phyloP scores from a whole-genome alignment of 2,329 filamentous ascomycete genomes.

The Pseudogymnoascus verrucosus region DNA sequence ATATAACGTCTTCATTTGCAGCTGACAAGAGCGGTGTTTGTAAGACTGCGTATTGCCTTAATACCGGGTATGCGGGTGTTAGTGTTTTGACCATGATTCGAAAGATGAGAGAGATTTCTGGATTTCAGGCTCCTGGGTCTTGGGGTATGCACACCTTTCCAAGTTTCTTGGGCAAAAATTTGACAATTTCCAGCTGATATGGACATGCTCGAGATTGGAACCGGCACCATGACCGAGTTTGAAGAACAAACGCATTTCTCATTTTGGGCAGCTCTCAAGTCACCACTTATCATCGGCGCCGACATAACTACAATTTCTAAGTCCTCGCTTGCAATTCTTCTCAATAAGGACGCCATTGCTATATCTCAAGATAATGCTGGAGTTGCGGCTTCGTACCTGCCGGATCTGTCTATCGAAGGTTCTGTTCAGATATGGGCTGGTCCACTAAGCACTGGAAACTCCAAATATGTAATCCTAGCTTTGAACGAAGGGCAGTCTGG shows the following conservation, averaged over 20 bases:
- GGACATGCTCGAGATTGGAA: slow-evolving; percentile 11
- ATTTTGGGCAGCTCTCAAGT: slow-evolving; percentile 40
- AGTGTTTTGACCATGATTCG: slow-evolving; percentile 28
- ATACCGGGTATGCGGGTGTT: slow-evolving; percentile 29
- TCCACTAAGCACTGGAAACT: slow-evolving; percentile 8
- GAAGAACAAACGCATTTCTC: slow-evolving; percentile 38
- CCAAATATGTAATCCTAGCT: slow-evolving; percentile 14
- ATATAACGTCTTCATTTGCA: slow-evolving; percentile 20
- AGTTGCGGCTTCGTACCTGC: slow-evolving; percentile 21
- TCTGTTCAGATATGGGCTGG: slow-evolving; percentile 26
- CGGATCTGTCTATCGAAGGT: slow-evolving; percentile 20
- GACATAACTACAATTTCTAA: slow-evolving; percentile 27
- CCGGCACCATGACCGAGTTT: slow-evolving; percentile 29
- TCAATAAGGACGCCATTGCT: slow-evolving; percentile 32
- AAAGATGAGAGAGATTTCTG: slow-evolving; percentile 29
- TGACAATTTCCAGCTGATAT: slow-evolving; percentile 24
- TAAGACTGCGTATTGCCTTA: slow-evolving; percentile 29
- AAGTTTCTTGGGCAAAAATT: not conserved
- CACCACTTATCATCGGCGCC: slow-evolving; percentile 36
- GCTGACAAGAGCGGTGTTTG: slow-evolving; percentile 22
- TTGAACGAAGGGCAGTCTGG: slow-evolving; percentile 11
- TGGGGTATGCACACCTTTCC: slow-evolving; percentile 18
- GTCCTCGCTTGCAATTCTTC: slow-evolving; percentile 26
- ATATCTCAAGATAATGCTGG: slow-evolving; percentile 31
- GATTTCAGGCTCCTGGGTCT: slow-evolving; percentile 26